Percentiles rank a stretch among this genome's conserved stretches.
Conservation (phyloP, 2,329 filamentous ascomycete species). For the Simplicillium aogashimaense region DNA sequence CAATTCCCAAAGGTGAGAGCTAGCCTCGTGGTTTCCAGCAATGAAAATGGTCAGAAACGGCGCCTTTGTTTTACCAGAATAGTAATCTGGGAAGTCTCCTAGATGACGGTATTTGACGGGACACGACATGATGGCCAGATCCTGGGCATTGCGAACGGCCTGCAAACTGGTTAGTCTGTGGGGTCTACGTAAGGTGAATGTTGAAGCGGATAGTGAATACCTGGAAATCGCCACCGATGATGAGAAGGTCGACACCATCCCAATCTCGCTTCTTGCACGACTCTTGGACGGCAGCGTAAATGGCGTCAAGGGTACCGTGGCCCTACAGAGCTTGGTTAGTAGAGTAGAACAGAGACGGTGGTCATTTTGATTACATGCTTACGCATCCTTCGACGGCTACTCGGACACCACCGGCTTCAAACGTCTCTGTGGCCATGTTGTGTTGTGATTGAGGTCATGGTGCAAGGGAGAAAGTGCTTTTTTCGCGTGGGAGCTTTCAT, state of each 20-base stretch:
- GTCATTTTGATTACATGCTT: constrained; percentile 22
- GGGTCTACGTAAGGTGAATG: not conserved
- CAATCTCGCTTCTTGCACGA: constrained; percentile 64
- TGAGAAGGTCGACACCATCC: constrained; percentile 76
- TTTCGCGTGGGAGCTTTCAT: too few relatives aligned
- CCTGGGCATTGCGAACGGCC: constrained; percentile 79
- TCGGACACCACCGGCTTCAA: constrained; percentile 45
- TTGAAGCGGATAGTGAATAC: constrained; percentile 26
- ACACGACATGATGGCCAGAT: constrained; percentile 82
- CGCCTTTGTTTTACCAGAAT: constrained; percentile 65
- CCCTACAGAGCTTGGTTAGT: constrained; percentile 44
- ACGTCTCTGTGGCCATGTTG: constrained; percentile 20
- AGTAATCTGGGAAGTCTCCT: constrained; percentile 92
- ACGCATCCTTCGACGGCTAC: constrained; percentile 84
- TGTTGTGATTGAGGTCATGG: constrained; percentile 1
- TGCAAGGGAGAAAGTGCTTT: not conserved
- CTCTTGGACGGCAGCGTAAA: constrained; percentile 69
- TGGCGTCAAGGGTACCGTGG: constrained; percentile 83
- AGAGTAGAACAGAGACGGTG: not conserved
- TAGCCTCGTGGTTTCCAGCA: constrained; percentile 91
- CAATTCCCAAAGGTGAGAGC: constrained; percentile 81
- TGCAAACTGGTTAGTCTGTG: constrained; percentile 20
- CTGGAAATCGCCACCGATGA: constrained; percentile 96
- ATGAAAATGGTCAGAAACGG: constrained; percentile 90
- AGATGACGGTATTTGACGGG: constrained; percentile 79